A percentile compares a stretch with the other conserved stretches of the same genome.
Evolutionary conservation across 768 basidiomycete genomes (phyloP).

Genomic region (Lepiota venenata): DNA sequence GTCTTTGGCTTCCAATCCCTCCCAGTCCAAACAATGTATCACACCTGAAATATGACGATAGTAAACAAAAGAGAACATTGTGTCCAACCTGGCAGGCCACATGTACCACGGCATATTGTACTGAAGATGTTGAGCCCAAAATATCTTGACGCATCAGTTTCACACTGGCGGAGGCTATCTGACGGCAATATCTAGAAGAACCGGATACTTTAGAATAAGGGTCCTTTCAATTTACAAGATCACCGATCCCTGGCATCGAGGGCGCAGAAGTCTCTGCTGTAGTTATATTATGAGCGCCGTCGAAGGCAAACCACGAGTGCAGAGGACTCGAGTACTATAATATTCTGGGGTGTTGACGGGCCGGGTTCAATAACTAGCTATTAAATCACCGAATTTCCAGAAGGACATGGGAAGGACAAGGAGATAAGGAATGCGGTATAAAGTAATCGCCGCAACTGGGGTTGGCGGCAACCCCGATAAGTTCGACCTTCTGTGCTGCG

Average conservation of each 20-base stretch:
- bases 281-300: neutral
- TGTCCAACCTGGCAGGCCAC: neutral
- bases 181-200: neutral
- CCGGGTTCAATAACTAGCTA: neutral
- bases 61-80: neutral
- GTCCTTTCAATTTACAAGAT: neutral
- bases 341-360: neutral
- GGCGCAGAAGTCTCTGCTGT: neutral
- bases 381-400: slow-evolving; percentile 3
- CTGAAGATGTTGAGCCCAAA: no score
- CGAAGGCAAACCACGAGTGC: neutral
- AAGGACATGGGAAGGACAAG: neutral
- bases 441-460: neutral
- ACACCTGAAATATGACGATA: neutral
- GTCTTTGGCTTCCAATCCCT: neutral
- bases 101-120: no score
- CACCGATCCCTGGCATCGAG: neutral
- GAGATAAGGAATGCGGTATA: neutral
- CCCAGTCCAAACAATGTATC: neutral
- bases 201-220: slow-evolving; percentile 2
- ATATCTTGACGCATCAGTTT: no score
- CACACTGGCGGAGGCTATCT: no score
- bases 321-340: neutral
- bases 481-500: neutral
- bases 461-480: neutral